Percentiles rank a stretch among this genome's conserved stretches.
phyloP scores from a whole-genome alignment of 495 filamentous ascomycete genomes.

The Neurospora africana region DNA sequence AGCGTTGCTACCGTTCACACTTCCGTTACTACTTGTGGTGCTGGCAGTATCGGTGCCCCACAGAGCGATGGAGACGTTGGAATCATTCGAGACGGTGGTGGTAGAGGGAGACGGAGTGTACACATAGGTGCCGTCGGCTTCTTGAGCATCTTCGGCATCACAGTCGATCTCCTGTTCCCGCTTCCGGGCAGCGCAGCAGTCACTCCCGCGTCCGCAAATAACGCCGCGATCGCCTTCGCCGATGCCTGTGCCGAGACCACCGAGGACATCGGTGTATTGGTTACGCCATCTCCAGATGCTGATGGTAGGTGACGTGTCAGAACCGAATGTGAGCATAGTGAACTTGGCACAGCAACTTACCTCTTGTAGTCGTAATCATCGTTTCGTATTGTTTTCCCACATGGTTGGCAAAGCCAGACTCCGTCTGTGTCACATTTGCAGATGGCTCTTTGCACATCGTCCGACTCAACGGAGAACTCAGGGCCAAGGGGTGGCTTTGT shows the following conservation, averaged over 20 bases:
- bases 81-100: neutral
- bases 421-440: constrained; percentile 54
- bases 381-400: constrained; percentile 56
- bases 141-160: constrained; percentile 51
- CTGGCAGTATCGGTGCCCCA: constrained; percentile 5
- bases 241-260: constrained; percentile 75
- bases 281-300: constrained; percentile 83
- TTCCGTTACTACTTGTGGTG: neutral
- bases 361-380: constrained; percentile 61
- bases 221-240: constrained; percentile 82
- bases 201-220: constrained; percentile 60
- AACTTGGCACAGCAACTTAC: constrained; percentile 15
- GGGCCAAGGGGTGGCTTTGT: constrained; percentile 20
- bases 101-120: neutral
- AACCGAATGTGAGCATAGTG: neutral
- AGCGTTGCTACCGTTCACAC: constrained; percentile 1
- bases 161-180: constrained; percentile 75
- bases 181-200: constrained; percentile 60
- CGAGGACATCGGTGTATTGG: constrained; percentile 69
- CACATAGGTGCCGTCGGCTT: constrained; percentile 11
- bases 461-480: constrained; percentile 21
- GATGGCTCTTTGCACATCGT: constrained; percentile 44
- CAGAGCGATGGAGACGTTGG: neutral
- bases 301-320: neutral
- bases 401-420: constrained; percentile 73